Conservation (phyloP, 2,329 filamentous ascomycete species). For the Cladorrhinum sp. region DNA sequence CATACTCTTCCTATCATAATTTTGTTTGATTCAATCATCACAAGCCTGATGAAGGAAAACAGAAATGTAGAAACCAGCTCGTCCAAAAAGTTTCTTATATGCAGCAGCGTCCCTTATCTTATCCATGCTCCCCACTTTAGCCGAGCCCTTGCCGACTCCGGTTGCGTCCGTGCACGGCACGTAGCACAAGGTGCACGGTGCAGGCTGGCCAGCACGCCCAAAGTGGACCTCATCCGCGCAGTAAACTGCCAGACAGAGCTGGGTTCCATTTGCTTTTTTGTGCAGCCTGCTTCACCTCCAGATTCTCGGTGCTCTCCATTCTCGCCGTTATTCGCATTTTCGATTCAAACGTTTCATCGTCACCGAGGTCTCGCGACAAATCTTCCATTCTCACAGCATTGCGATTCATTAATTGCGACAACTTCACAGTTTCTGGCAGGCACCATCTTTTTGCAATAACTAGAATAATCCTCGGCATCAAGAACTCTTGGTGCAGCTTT, state of each 20-base stretch:
- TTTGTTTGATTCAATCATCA: constrained; percentile 60
- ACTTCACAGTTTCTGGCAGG: neutral
- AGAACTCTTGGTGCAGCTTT: neutral
- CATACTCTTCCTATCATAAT: constrained; percentile 68
- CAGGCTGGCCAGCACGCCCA: constrained; percentile 4
- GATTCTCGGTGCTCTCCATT: constrained; percentile 14
- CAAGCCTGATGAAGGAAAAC: constrained; percentile 44
- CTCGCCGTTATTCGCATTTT: neutral
- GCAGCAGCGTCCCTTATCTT: constrained; percentile 22
- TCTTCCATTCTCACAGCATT: neutral
- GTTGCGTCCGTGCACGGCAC: neutral
- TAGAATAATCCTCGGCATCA: constrained; percentile 13
- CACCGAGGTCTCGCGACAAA: neutral
- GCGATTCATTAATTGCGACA: neutral
- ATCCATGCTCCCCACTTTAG: neutral
- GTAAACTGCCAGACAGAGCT: too few species aligned
- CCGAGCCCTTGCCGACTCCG: neutral
- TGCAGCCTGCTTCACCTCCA: neutral
- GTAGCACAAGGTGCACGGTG: neutral
- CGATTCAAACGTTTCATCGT: neutral
- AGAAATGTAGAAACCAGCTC: constrained; percentile 25
- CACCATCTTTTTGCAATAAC: neutral
- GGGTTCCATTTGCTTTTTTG: constrained; percentile 18
- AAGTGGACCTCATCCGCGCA: constrained; percentile 10
- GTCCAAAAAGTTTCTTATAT: constrained; percentile 20